Evolutionary conservation across 371 early-diverging fungal species (phyloP).

Genomic region (Rhizopus delemar): DNA sequence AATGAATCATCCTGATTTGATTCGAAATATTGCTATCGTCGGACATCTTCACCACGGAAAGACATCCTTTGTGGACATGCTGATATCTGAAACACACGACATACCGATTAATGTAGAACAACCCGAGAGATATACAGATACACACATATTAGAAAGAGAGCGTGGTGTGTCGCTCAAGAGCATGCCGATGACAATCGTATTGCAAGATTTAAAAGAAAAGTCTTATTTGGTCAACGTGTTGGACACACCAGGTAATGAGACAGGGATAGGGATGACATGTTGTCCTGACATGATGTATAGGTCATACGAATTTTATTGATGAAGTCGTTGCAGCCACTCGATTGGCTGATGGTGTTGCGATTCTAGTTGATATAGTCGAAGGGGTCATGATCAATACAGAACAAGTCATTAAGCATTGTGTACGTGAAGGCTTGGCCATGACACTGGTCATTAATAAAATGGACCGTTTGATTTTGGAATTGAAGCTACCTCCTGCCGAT

Average conservation of each 20-base stretch:
- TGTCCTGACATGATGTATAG: slow-evolving; percentile 77
- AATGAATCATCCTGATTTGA: slow-evolving; percentile 58
- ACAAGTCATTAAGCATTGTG: slow-evolving; percentile 81
- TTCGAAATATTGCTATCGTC: slow-evolving; percentile 80
- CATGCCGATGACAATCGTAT: slow-evolving; percentile 89
- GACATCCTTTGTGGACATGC: slow-evolving; percentile 89
- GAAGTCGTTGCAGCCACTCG: slow-evolving; percentile 88
- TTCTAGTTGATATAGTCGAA: slow-evolving; percentile 96
- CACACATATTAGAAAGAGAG: slow-evolving; percentile 87
- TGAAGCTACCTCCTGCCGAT: slow-evolving; percentile 93
- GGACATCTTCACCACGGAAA: slow-evolving; percentile 98
- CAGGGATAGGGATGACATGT: slow-evolving; percentile 83
- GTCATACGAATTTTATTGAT: slow-evolving; percentile 93
- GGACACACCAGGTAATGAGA: slow-evolving; percentile 96
- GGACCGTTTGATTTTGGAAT: slow-evolving; percentile 92
- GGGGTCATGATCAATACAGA: slow-evolving; percentile 96
- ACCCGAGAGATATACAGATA: slow-evolving; percentile 83
- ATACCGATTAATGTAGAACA: slow-evolving; percentile 62
- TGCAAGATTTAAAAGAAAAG: slow-evolving; percentile 91
- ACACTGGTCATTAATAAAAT: slow-evolving; percentile 94
- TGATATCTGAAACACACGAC: slow-evolving; percentile 86
- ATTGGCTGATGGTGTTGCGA: slow-evolving; percentile 88
- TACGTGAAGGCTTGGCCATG: slow-evolving; percentile 80
- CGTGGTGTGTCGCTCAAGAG: slow-evolving; percentile 89
- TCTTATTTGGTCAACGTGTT: slow-evolving; percentile 87